Evolutionary conservation across 2,329 filamentous ascomycete genomes (phyloP).

Genomic region (Sclerotinia spermophila): DNA sequence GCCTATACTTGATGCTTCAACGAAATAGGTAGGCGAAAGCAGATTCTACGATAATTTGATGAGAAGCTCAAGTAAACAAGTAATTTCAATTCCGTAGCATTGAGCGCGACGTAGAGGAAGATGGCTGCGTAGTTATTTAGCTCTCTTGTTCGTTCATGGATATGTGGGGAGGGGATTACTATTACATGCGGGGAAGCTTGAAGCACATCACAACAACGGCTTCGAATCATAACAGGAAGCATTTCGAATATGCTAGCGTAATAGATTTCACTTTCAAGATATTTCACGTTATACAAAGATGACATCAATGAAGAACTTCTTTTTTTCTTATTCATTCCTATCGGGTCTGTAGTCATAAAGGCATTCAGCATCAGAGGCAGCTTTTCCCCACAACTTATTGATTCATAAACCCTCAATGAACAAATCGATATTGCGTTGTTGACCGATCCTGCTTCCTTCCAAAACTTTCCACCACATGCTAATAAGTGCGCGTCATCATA

Average conservation of each 20-base stretch:
- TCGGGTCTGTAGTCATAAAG: constrained; percentile 31
- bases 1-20: background rate
- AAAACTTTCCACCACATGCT: constrained; percentile 37
- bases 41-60: background rate
- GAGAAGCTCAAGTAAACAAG: background rate
- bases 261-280: background rate
- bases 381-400: constrained; percentile 33
- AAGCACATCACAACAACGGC: background rate
- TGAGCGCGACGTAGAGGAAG: background rate
- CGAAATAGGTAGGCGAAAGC: background rate
- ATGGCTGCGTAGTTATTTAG: background rate
- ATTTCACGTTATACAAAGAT: background rate
- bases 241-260: background rate
- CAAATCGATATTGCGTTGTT: constrained; percentile 35
- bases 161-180: background rate
- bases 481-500: constrained; percentile 37
- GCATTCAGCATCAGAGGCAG: constrained; percentile 37
- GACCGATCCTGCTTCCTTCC: constrained; percentile 37
- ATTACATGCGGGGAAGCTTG: background rate
- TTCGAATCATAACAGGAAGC: too few species aligned
- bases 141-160: background rate
- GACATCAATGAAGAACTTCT: constrained; percentile 31
- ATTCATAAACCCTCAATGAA: constrained; percentile 36
- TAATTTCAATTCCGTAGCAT: background rate
- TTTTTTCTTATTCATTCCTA: constrained; percentile 32